Evolutionary conservation across 1,284 basidiomycete genomes (phyloP), one percentile per base, ranked within the genome.

Genomic region (Ceratobasidium sp.): DNA sequence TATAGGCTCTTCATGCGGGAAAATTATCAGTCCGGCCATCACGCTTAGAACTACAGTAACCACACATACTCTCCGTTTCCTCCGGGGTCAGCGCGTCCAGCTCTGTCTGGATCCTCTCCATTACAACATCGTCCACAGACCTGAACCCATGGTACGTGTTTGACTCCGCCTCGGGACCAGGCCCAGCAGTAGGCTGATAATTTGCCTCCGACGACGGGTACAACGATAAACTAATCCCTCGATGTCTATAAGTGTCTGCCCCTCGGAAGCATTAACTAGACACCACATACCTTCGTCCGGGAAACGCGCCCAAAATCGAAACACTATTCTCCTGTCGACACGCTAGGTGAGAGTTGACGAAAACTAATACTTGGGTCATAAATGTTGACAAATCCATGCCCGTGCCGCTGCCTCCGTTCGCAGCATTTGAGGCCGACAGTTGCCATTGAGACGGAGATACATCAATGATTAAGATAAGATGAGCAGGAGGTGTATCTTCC

Each of bases 301-400:
- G 91, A 73, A 94, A 86, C 6, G 95, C 95, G 7, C 90, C 96
- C 80, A 96, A 98, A 54, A 98, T 91, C 3, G 95, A 93, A 18
- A 98, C 85, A 6, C 92, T 89, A 80, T 98, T 99, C 78, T 96
- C 95, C 83, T 96, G 92, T 76, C 92, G 89, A 77, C 91, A 88
- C 0, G 96, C 95, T 73, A 97, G 87, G 82, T 98, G 96, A 0
- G 95, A 89, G 78, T 99, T 98, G 77, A 97, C 84, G 78, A 98
- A 98, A 26, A 94, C 91, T 73, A 98, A 87, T 14, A 98, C 84
- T 76, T 94, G 91, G 0, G 91, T 87, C 63, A 95, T 83, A 81
- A 95, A 95, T 1, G 86, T 79, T 28, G 85, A 80, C 30, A 96
- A 84, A 0, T 88, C 80, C 13, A 95, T 82, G 0, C 90, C 85